A percentile compares a stretch with the other conserved stretches of the same genome.
Evolutionary conservation across 768 basidiomycete species (phyloP).

Genomic region (Phlebiopsis flavidoalba): DNA sequence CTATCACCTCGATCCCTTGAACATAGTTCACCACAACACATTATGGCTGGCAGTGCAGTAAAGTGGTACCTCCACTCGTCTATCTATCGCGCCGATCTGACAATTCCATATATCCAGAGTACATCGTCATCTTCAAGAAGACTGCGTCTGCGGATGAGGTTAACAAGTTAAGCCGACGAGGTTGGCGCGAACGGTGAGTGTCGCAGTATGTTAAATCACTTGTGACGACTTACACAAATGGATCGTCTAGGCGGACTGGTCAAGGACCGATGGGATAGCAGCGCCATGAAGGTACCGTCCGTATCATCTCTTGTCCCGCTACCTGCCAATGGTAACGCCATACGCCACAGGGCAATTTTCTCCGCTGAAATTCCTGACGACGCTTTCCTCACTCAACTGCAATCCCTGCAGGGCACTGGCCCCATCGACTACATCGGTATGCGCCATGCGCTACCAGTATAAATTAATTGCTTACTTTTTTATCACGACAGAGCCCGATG

Average conservation of each 20-base stretch:
- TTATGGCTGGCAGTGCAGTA: conserved; percentile 7
- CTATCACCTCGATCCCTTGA: neutral
- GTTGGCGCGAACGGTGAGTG: conserved; percentile 35
- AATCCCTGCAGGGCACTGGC: conserved; percentile 23
- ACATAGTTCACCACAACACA: neutral
- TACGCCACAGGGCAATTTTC: conserved; percentile 37
- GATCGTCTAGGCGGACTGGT: conserved; percentile 37
- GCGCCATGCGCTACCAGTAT: conserved; percentile 6
- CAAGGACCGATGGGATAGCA: conserved; percentile 28
- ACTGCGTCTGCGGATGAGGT: conserved; percentile 35
- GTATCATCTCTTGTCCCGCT: neutral
- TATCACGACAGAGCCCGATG: conserved; percentile 34
- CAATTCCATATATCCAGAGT: conserved; percentile 31
- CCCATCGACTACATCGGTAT: conserved; percentile 45
- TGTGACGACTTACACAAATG: neutral
- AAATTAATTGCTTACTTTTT: neutral
- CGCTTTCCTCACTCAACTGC: conserved; percentile 28
- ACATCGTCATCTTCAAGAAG: conserved; percentile 54
- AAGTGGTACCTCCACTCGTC: neutral
- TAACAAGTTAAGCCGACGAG: conserved; percentile 32
- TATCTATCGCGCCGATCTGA: neutral
- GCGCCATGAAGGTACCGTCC: conserved; percentile 30
- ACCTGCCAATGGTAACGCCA: neutral
- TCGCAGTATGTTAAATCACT: neutral
- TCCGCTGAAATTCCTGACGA: conserved; percentile 35